phyloP scores from a whole-genome alignment of 2,329 filamentous ascomycete genomes.

The Simplicillium aogashimaense region DNA sequence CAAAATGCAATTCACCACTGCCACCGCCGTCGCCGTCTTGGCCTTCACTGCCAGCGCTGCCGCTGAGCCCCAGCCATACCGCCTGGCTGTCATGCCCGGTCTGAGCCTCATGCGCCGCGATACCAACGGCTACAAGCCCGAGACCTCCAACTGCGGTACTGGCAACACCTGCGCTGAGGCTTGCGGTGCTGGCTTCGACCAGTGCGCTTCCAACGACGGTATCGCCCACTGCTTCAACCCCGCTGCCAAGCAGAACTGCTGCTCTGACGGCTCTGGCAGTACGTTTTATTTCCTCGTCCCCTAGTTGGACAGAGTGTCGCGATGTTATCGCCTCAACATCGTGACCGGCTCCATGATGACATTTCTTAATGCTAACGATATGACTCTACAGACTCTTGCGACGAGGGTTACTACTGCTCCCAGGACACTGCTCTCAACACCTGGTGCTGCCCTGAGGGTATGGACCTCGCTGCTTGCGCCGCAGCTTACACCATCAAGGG shows the following conservation, averaged over 20 bases:
- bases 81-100: slow-evolving; percentile 24
- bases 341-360: too few relatives aligned
- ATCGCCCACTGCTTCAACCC: slow-evolving; percentile 50
- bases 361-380: neutral
- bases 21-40: slow-evolving; percentile 22
- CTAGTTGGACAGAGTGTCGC: too few relatives aligned
- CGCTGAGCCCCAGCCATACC: slow-evolving; percentile 23
- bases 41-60: slow-evolving; percentile 21
- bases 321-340: too few relatives aligned
- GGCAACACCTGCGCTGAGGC: slow-evolving; percentile 44
- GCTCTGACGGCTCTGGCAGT: slow-evolving; percentile 47
- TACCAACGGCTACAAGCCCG: slow-evolving; percentile 37
- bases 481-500: slow-evolving; percentile 37
- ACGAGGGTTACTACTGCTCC: slow-evolving; percentile 53
- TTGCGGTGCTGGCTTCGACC: slow-evolving; percentile 38
- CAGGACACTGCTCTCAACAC: slow-evolving; percentile 38
- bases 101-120: slow-evolving; percentile 33
- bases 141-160: slow-evolving; percentile 34
- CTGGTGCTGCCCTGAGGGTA: slow-evolving; percentile 50
- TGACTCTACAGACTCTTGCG: slow-evolving; percentile 43
- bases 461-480: slow-evolving; percentile 45
- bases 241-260: slow-evolving; percentile 42
- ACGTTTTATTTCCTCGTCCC: slow-evolving; percentile 16
- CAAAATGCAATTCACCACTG: slow-evolving; percentile 25
- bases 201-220: slow-evolving; percentile 38